Evolutionary conservation across 1,139 yeast species (phyloP).

Genomic region (Hemisphaericaspora lyxosophila): DNA sequence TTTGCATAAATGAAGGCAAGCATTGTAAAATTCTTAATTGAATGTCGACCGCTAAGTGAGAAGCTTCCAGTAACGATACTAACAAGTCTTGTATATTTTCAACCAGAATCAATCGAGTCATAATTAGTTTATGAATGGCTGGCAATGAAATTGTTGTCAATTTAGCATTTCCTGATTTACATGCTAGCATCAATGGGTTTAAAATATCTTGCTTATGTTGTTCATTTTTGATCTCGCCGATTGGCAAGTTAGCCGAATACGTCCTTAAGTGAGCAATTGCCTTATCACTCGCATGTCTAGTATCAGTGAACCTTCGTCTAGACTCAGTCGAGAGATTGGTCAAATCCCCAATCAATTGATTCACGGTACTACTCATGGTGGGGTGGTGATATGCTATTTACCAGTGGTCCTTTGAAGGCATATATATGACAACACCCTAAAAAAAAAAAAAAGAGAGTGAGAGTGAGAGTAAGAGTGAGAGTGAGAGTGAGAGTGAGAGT

Average conservation of each 20-base stretch:
- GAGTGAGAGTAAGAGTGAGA: background rate
- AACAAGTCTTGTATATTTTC: conserved; percentile 54
- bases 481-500: no score
- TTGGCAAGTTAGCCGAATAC: conserved; percentile 15
- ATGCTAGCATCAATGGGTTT: conserved; percentile 70
- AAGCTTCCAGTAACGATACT: conserved; percentile 69
- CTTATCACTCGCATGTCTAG: conserved; percentile 64
- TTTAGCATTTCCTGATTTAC: conserved; percentile 73
- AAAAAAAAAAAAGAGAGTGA: background rate
- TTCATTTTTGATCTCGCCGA: conserved; percentile 24
- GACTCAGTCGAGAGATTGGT: conserved; percentile 63
- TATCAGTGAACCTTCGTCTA: conserved; percentile 65
- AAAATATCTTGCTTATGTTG: conserved; percentile 52
- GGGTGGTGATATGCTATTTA: no score
- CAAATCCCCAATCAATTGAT: conserved; percentile 56
- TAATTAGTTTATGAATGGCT: conserved; percentile 60
- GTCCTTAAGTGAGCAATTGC: conserved; percentile 52
- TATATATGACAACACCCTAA: no score
- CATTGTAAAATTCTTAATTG: conserved; percentile 87
- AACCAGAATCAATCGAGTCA: conserved; percentile 48
- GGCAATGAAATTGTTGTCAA: conserved; percentile 71
- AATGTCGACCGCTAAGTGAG: conserved; percentile 75
- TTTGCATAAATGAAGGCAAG: conserved; percentile 71
- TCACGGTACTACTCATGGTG: conserved; percentile 40
- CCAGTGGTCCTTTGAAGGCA: no score